Evolutionary conservation across 306 rosid genomes (phyloP).

Genomic region (Dalbergia oliveri): DNA sequence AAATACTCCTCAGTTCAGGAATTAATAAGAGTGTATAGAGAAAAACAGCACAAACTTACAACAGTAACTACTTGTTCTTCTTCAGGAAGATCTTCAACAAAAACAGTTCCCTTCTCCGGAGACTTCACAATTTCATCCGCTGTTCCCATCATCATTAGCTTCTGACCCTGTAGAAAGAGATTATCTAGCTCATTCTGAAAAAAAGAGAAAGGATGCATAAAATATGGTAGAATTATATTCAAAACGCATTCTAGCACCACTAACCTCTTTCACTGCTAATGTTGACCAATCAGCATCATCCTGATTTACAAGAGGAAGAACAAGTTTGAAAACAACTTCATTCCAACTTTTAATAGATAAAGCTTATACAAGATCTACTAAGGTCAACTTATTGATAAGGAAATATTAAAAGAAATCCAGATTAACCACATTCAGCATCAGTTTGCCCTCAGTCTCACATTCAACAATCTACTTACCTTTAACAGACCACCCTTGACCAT

Average conservation of each 20-base stretch:
- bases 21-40: slow-evolving; percentile 20
- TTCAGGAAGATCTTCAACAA: slow-evolving; percentile 98
- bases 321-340: slow-evolving; percentile 14
- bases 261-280: slow-evolving; percentile 86
- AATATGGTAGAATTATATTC: slow-evolving; percentile 4
- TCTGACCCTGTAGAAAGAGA: slow-evolving; percentile 82
- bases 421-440: slow-evolving; percentile 6
- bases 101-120: slow-evolving; percentile 93
- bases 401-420: slow-evolving; percentile 31
- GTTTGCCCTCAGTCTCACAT: slow-evolving; percentile 12
- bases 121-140: slow-evolving; percentile 93
- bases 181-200: slow-evolving; percentile 21
- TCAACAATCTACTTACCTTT: slow-evolving; percentile 65
- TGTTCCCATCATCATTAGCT: slow-evolving; percentile 99
- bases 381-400: background rate
- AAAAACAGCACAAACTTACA: slow-evolving; percentile 57
- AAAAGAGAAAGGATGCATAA: slow-evolving; percentile 4
- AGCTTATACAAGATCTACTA: background rate
- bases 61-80: slow-evolving; percentile 85
- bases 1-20: slow-evolving; percentile 13
- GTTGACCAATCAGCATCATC: slow-evolving; percentile 94
- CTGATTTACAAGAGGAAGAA: slow-evolving; percentile 55
- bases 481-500: slow-evolving; percentile 98
- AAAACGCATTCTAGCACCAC: slow-evolving; percentile 39
- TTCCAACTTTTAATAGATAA: background rate